Base-by-base conservation (phyloP, 306 rosid species). In the Lathyrus oleraceus region DNA sequence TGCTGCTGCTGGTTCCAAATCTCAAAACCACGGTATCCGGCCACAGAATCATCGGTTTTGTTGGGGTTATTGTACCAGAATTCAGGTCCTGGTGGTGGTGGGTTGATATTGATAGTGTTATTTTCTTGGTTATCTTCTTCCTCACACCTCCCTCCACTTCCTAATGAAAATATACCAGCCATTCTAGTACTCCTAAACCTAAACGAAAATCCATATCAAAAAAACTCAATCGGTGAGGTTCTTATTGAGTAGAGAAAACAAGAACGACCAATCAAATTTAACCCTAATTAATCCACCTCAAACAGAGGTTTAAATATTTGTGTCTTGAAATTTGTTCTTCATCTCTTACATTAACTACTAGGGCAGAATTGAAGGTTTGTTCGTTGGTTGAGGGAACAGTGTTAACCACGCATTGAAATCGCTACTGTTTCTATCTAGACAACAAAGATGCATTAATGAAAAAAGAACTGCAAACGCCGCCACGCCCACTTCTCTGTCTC, bases 121-220 rank as follows among this genome's bases (percentile, higher is more conserved):
- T 58, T 58, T 2, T 35, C 30, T 15, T 32, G 43, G 4, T 60
- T 38, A 35, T 45, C 58, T 15, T 45, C 58, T 10, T 47, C 77
- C 2, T 35, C 39, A 35, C 39, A 35, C 39, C 39, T 7, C 0
- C 8, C 39, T 35, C 10, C 39, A 48, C 75, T 80, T 16, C 96
- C 91, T 94, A 94, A 23, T 65, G 96, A 83, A 89, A 94, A 94
- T 61, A 94, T 80, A 61, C 96, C 97, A 38, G 97, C 96, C 97
- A 91, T 91, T 81, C 66, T 42, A 78, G 11, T 12, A 10, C 73
- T 73, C 27, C 28, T 52, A 43, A 20, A 48, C 67, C 80, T 81
- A 80, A 74, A 83, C 83, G 72, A 81, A 79, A 79, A 88, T 90
- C 98, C 98, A 93, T 93, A 87, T 86, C 93, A 88, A 78, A 40